phyloP scores from a whole-genome alignment of 164 flowering plant genomes.

The Vitis vinifera region DNA sequence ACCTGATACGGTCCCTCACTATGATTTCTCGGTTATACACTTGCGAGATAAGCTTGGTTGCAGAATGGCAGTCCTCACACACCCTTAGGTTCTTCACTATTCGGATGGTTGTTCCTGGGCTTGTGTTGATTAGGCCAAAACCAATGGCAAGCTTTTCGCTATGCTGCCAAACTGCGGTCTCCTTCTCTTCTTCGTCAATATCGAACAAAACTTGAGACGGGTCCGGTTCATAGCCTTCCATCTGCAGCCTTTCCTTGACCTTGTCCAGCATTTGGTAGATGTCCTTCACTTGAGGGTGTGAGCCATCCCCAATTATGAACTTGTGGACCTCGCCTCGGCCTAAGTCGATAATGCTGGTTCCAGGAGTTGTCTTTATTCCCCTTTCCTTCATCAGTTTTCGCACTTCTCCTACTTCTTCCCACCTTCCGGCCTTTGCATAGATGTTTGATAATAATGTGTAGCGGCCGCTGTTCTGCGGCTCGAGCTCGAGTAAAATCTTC shows the following conservation, averaged over 20 bases:
- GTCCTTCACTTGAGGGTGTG: slow-evolving; percentile 46
- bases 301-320: slow-evolving; percentile 58
- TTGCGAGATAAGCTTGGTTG: slow-evolving; percentile 36
- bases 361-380: slow-evolving; percentile 58
- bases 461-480: slow-evolving; percentile 58
- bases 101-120: slow-evolving; percentile 46
- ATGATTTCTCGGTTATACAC: slow-evolving; percentile 34
- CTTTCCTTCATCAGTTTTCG: slow-evolving; percentile 66
- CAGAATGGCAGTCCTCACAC: slow-evolving; percentile 65
- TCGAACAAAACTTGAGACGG: slow-evolving; percentile 45
- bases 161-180: slow-evolving; percentile 47
- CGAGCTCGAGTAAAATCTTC: slow-evolving; percentile 48
- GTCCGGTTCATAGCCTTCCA: slow-evolving; percentile 51
- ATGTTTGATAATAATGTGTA: slow-evolving; percentile 55
- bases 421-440: slow-evolving; percentile 58
- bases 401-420: slow-evolving; percentile 59
- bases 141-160: slow-evolving; percentile 83
- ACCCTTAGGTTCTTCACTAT: slow-evolving; percentile 64
- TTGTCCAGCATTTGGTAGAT: slow-evolving; percentile 52
- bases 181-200: slow-evolving; percentile 53
- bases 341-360: slow-evolving; percentile 59
- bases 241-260: slow-evolving; percentile 36
- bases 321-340: slow-evolving; percentile 43
- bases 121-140: slow-evolving; percentile 54
- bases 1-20: slow-evolving; percentile 40